Conservation (phyloP, 148 eudicot genomes). For the Dianthus caryophyllus region DNA sequence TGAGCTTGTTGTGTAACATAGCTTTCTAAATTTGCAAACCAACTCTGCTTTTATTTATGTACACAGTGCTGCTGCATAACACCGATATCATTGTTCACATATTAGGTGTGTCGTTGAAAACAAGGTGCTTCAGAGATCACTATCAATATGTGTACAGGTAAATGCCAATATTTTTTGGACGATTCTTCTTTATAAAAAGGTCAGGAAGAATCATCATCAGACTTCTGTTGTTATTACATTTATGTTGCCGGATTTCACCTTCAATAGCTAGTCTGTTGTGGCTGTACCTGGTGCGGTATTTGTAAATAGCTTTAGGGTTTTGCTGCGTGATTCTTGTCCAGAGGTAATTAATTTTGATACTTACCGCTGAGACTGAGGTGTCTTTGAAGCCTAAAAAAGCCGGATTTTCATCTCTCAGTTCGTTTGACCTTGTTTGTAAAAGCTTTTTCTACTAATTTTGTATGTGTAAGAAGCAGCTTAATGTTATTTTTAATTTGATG, state of each 20-base stretch:
- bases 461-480: neutral
- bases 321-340: neutral
- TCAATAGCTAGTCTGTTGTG: neutral
- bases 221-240: neutral
- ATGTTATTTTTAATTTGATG: neutral
- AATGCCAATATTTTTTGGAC: neutral
- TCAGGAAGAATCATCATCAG: neutral
- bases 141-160: conserved; percentile 75
- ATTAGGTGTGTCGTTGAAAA: conserved; percentile 96
- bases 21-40: neutral
- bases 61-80: neutral
- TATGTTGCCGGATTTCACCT: neutral
- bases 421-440: neutral
- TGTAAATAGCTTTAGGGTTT: neutral
- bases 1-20: conserved; percentile 31
- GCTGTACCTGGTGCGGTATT: neutral
- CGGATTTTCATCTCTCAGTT: neutral
- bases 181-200: neutral
- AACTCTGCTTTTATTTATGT: neutral
- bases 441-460: neutral
- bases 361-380: neutral
- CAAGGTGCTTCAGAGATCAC: conserved; percentile 79
- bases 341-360: neutral
- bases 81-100: conserved; percentile 20
- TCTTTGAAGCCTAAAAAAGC: neutral